Evolutionary conservation across 768 basidiomycete species (phyloP).

Genomic region (Gymnopilus junonius): DNA sequence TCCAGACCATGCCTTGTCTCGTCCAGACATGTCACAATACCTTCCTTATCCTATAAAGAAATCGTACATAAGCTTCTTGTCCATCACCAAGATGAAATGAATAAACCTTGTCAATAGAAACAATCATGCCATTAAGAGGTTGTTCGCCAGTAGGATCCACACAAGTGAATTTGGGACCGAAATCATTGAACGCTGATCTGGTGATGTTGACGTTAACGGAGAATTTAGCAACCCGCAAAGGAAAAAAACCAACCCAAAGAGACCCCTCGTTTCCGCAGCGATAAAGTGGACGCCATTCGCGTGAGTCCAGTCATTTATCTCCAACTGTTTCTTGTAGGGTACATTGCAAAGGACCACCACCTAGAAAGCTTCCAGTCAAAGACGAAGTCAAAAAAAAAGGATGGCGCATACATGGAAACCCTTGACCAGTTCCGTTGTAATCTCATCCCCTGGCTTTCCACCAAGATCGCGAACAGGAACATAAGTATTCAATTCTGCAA

Average conservation of each 20-base stretch:
- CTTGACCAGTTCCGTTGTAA: constrained; percentile 80
- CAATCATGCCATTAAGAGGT: constrained; percentile 93
- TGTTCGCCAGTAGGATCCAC: constrained; percentile 99
- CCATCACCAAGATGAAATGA: background rate
- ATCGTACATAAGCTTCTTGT: background rate
- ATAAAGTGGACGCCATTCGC: constrained; percentile 89
- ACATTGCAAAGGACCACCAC: constrained; percentile 89
- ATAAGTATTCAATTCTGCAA: constrained; percentile 95
- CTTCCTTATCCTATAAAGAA: constrained; percentile 70
- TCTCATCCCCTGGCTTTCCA: constrained; percentile 74
- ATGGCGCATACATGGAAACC: constrained; percentile 79
- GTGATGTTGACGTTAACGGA: background rate
- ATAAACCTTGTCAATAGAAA: constrained; percentile 83
- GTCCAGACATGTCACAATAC: constrained; percentile 94
- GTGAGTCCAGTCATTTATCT: constrained; percentile 97
- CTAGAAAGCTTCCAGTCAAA: constrained; percentile 40
- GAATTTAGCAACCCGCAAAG: background rate
- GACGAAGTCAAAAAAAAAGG: background rate
- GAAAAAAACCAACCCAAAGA: constrained; percentile 76
- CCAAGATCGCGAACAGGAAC: constrained; percentile 91
- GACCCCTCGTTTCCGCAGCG: constrained; percentile 86
- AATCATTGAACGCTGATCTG: constrained; percentile 95
- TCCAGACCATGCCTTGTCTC: constrained; percentile 98
- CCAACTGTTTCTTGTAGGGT: constrained; percentile 80
- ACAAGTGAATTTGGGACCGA: constrained; percentile 92